These are phyloP conservation scores for Chlorophyllum brunneum DNA, from an alignment of 768 basidiomycete genomes.

Conservation along the genomic window DNA sequence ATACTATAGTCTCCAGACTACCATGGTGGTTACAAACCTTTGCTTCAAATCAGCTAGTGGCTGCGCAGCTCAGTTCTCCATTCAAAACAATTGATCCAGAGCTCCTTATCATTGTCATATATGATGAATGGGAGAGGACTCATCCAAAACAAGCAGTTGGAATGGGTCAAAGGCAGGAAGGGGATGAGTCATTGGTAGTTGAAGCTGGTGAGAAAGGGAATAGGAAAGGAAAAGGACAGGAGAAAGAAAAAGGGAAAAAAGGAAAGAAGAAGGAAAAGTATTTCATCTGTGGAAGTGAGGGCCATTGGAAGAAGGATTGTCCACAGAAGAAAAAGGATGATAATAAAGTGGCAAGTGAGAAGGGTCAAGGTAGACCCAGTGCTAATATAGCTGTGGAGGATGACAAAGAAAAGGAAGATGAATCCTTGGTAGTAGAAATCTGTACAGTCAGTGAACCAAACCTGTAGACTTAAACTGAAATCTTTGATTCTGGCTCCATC, in stretches of 20 bases:
- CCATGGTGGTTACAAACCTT: neutral
- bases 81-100: neutral
- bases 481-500: no score
- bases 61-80: neutral
- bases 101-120: neutral
- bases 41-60: neutral
- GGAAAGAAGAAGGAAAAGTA: neutral
- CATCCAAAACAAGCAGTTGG: neutral
- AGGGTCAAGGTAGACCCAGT: neutral
- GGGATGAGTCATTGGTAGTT: neutral
- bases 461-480: no score
- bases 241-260: neutral
- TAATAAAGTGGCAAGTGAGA: neutral
- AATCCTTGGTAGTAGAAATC: no score
- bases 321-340: neutral
- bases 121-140: neutral
- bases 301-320: neutral
- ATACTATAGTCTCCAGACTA: neutral
- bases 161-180: neutral
- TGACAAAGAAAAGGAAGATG: no score
- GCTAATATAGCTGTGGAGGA: neutral
- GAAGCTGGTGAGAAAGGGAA: neutral
- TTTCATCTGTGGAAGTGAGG: neutral
- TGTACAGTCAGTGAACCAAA: no score
- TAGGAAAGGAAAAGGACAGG: neutral